These are phyloP conservation scores for Ilyonectria robusta DNA, from an alignment of 2,329 filamentous ascomycete genomes.

Conservation along the genomic window DNA sequence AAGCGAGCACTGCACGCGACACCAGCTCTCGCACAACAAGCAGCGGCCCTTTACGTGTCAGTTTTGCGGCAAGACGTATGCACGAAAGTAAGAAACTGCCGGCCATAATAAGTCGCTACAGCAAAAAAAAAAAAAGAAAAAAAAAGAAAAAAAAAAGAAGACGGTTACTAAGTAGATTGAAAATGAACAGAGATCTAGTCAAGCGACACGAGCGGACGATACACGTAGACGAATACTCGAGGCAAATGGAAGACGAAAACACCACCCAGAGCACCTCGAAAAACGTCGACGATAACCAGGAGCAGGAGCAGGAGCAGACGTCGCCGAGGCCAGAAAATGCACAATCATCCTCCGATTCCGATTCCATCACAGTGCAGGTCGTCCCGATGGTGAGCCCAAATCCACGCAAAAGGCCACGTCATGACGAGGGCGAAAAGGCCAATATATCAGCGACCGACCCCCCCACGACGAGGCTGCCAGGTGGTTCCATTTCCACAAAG, in stretches of 20 bases:
- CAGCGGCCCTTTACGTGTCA: conserved; percentile 1
- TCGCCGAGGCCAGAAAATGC: neutral
- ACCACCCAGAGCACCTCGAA: no score
- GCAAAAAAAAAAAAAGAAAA: no score
- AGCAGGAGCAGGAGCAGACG: no score
- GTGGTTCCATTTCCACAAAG: no score
- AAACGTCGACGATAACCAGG: no score
- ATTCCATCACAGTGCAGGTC: neutral
- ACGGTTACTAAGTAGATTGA: no score
- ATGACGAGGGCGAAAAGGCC: neutral
- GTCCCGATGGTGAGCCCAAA: neutral
- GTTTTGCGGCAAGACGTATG: conserved; percentile 1
- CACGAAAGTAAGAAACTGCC: conserved; percentile 1
- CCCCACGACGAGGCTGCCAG: neutral
- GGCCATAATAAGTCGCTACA: no score
- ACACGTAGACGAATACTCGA: neutral
- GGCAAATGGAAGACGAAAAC: neutral
- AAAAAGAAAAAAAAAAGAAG: no score
- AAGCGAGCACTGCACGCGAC: conserved; percentile 6
- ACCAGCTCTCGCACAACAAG: neutral
- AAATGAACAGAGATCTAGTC: neutral
- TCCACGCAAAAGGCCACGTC: neutral
- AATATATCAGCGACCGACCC: neutral
- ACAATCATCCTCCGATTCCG: neutral
- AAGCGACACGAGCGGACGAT: conserved; percentile 1